These are phyloP conservation scores for Ceriops tagal DNA, from an alignment of 345 rosid genomes.

Conservation along the genomic window DNA sequence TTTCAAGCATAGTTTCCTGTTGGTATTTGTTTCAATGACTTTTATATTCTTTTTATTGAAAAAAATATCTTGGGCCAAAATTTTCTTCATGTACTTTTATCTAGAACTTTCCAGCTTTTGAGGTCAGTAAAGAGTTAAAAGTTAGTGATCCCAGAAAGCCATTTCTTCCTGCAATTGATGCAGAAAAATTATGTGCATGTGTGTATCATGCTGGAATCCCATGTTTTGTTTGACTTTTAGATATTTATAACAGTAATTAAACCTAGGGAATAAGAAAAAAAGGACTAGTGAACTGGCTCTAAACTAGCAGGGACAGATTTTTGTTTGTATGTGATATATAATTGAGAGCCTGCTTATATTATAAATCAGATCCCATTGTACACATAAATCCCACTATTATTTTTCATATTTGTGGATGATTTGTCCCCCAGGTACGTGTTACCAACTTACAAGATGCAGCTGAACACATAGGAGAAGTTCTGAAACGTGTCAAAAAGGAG, in stretches of 20 bases:
- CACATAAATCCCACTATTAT: background rate
- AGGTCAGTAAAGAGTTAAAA: background rate
- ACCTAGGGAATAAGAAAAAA: too few species aligned
- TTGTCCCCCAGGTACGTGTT: slow-evolving; percentile 57
- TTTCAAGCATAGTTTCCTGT: too few species aligned
- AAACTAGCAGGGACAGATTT: background rate
- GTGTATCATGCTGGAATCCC: too few species aligned
- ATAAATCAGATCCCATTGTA: background rate
- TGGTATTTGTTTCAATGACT: too few species aligned
- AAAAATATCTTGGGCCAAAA: background rate
- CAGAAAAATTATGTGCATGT: background rate
- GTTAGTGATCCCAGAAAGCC: background rate
- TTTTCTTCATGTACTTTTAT: background rate
- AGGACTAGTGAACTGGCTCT: too few species aligned
- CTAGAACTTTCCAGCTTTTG: too few species aligned
- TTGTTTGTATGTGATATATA: background rate
- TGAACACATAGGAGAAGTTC: slow-evolving; percentile 86
- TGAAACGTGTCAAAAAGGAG: slow-evolving; percentile 84
- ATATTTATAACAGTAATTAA: too few species aligned
- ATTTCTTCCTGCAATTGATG: background rate
- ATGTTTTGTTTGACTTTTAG: too few species aligned
- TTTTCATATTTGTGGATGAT: background rate
- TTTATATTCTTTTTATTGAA: too few species aligned
- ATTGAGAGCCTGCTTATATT: too few species aligned
- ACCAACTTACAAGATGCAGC: slow-evolving; percentile 85